phyloP scores from a whole-genome alignment of 1,139 yeast species.

The Zygoascus hellenicus region DNA sequence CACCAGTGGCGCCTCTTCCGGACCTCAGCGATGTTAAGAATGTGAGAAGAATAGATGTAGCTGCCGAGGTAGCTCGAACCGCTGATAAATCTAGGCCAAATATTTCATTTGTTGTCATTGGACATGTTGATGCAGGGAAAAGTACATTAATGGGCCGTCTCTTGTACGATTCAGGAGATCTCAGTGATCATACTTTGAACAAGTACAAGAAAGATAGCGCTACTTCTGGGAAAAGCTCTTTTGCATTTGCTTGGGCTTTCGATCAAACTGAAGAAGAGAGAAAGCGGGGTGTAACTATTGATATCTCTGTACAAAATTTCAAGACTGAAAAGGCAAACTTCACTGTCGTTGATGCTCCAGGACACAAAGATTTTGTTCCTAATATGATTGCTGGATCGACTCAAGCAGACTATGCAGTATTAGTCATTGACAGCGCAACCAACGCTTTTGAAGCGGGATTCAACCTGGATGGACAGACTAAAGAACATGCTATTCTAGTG shows the following conservation, averaged over 20 bases:
- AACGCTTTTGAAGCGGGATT: slow-evolving; percentile 93
- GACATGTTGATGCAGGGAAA: slow-evolving; percentile 98
- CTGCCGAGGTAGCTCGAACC: slow-evolving; percentile 16
- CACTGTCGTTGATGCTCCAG: slow-evolving; percentile 96
- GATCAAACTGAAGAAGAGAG: slow-evolving; percentile 94
- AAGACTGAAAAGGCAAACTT: slow-evolving; percentile 61
- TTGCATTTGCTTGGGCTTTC: slow-evolving; percentile 96
- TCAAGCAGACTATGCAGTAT: slow-evolving; percentile 66
- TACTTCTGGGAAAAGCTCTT: slow-evolving; percentile 80
- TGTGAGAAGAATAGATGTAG: slow-evolving; percentile 17
- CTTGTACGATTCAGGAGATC: slow-evolving; percentile 72
- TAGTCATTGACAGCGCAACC: slow-evolving; percentile 70
- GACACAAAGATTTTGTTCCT: slow-evolving; percentile 96
- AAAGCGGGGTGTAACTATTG: slow-evolving; percentile 80
- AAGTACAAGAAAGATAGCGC: slow-evolving; percentile 78
- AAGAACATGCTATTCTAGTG: slow-evolving; percentile 85
- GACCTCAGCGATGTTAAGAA: slow-evolving; percentile 9
- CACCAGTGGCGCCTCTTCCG: not conserved
- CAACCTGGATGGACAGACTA: slow-evolving; percentile 83
- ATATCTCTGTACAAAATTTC: slow-evolving; percentile 78
- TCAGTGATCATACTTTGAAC: slow-evolving; percentile 70
- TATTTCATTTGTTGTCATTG: slow-evolving; percentile 37
- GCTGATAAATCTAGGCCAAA: slow-evolving; percentile 16
- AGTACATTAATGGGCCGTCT: slow-evolving; percentile 91
- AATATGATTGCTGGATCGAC: slow-evolving; percentile 97